Base-by-base conservation (phyloP, 2,329 filamentous ascomycete species). In the Colletotrichum tofieldiae region DNA sequence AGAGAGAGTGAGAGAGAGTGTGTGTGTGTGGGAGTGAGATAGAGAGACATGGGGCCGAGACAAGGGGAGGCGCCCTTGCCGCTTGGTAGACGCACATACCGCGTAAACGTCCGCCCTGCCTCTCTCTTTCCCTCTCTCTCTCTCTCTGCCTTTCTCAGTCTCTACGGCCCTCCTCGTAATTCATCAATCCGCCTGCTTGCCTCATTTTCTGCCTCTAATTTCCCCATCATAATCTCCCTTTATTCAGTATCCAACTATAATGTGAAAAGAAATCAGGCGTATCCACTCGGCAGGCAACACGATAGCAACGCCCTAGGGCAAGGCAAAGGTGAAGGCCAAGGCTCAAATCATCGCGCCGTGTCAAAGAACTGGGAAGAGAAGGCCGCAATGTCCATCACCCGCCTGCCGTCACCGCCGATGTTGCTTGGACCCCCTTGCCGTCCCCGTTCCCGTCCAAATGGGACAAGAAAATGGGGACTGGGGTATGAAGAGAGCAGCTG, bases 41-140 rank as follows among this genome's bases (percentile, higher is more conserved):
- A 37, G 26, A 45, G 29, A 52, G 43, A 65, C 18, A 37, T 18
- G 37, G 54, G 52, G 26, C 39, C 43, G 18, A 51, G 45, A 29
- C 45, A 51, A 49, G 64, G 64, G 55, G 49, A 71, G 64, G 35
- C 68, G 68, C 68, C 64, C 56, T 67, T 71, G 68, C 64, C 68
- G 68, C 64, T 62, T 59, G 39, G 49, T 67, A 71, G 64, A 67
- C 64, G 56, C 63, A 71, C 63, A 56, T 61, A 62, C 64, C 63
- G 64, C 68, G 64, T 58, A 35, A 26, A 47, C n/a, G 49, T 5
- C 37, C 52, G 35, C 60, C 35, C 35, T 51, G n/a, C 7, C 35
- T 49, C 41, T 23, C 16, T 49, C 26, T 49, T 26, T 23, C 16
- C 37, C 26, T 37, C 59, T 37, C 12, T 47, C 29, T 32, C 8